Base-by-base conservation (phyloP, 1,139 yeast genomes). In the Candida dubliniensis region DNA sequence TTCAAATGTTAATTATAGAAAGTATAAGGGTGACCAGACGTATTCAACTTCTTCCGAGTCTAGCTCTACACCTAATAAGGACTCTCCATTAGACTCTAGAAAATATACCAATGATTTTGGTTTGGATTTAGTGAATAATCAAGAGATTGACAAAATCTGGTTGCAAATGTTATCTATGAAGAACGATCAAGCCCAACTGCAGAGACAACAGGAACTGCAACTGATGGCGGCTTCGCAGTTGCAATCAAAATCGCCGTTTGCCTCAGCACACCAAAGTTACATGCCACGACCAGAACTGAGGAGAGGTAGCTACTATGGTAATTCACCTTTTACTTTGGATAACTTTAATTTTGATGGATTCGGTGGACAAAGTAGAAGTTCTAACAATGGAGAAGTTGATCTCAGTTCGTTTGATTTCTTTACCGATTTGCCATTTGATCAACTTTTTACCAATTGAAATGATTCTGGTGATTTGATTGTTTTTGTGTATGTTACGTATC, bases 61-160 rank as follows among this genome's bases (percentile, higher is more conserved):
- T 12, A 25, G 31, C 31, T 29, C 31, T 14, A 32, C 41, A 3
- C 41, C 41, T 24, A 31, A 15, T 32, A 35, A 32, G 18, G 31
- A 34, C 41, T 10, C 34, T 11, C 33, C 45, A 24, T 13, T 10
- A 15, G 43, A 36, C 26, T 45, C 45, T 1, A 45, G 32, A 25
- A 41, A 42, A n/a, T 49, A 41, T 38, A 46, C 54, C 10, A 43
- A 50, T 36, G 60, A 52, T 14, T 59, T 59, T 49, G 58, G 56
- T 2, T 34, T 63, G 35, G 61, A 66, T 35, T 59, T 58, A 36
- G 58, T 67, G 29, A 60, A 61, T 33, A 64, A 65, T 44, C 61
- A 60, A 4, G 74, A 70, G 39, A 64, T 70, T 31, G 77, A 72
- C 51, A 63, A 64, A 44, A 50, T 71, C 24, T 72, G 77, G 77